Evolutionary conservation across 345 rosid genomes (phyloP), one percentile per base, ranked within the genome.

Genomic region (Ricinus communis): DNA sequence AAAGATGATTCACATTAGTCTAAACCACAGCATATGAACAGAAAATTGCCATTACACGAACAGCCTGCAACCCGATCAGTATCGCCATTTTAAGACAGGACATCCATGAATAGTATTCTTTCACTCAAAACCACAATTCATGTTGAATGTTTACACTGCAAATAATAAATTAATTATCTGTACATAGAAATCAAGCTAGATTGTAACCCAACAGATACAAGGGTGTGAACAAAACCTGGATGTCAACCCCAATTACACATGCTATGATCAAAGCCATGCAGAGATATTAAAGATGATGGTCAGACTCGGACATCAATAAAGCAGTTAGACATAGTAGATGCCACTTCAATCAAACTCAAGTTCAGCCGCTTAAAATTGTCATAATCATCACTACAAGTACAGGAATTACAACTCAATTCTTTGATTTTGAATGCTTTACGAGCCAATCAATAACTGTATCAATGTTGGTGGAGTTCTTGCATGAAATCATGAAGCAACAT

Each of bases 381-480:
- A 36, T 63, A 28, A 28, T 55, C 58, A 54, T 3, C 40, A 46
- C 60, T 33, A 41, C 58, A 74, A 67, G 66, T 53, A 66, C 58
- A 43, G 36, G 54, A 49, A 33, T 18, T 47, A 65, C 62, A 50
- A 33, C 72, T 85, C 75, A 90, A 68, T 77, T 87, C 85, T 81
- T 87, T 1, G 87, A 83, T 78, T 85, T 89, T 36, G 91, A 87
- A 83, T 87, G 90, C 85, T 84, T 87, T 63, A 89, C 84, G 1
- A 89, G 91, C 91, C 91, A 89, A 65, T 89, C 90, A 62, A 87
- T 85, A 71, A 89, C 91, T 0, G 84, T 68, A 43, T 87, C 91
- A 43, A 89, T 87, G 82, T 87, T 89, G 81, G 90, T 81, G 0
- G 90, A 87, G 82, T 85, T 87, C 82, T 87, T 89, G 84, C 94